Base-by-base conservation (phyloP, 306 rosid species). In the Quercus agrifolia region DNA sequence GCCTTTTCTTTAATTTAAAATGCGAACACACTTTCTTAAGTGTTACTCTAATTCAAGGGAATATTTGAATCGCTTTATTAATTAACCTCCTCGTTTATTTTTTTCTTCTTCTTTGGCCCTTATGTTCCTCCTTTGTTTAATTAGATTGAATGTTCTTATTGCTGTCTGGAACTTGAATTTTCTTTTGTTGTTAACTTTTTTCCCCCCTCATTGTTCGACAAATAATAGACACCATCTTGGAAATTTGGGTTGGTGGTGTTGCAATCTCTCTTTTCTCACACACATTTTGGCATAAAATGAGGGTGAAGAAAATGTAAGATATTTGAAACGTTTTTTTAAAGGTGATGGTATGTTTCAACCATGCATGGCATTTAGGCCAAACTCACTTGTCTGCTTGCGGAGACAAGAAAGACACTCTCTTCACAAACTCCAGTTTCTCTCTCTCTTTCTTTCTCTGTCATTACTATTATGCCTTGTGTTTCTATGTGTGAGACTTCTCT, bases 361-460 rank as follows among this genome's bases (percentile, higher is more conserved):
- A 33, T 33, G 38, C 6, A 5, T 33, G 6, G 38, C 38, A 33
- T 33, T 33, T 31, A 31, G 35, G 35, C 35, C 35, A 31, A 31
- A 31, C 35, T 31, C 7, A 33, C 38, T 33, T 33, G 38, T 33
- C 85, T 79, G 85, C 77, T 83, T 82, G 78, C 73, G 89, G 79
- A 81, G 96, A 89, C 96, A 91, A 79, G 66, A 76, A 77, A 80
- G 88, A 82, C 87, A 89, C 33, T 71, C 77, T 77, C 80, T 77
- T 54, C 49, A 71, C 55, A 15, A 87, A 84, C 90, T 82, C 81
- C 44, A 79, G 78, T 80, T 89, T 81, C 80, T 30, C 83, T 71
- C 64, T 71, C 64, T 55, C 7, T 27, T 64, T 33, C 71, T 70
- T 12, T 21, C 41, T 54, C 12, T 15, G 49, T 2, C 1, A 82